Conservation (phyloP, 2,329 filamentous ascomycete species). For the Fusarium drepaniforme region DNA sequence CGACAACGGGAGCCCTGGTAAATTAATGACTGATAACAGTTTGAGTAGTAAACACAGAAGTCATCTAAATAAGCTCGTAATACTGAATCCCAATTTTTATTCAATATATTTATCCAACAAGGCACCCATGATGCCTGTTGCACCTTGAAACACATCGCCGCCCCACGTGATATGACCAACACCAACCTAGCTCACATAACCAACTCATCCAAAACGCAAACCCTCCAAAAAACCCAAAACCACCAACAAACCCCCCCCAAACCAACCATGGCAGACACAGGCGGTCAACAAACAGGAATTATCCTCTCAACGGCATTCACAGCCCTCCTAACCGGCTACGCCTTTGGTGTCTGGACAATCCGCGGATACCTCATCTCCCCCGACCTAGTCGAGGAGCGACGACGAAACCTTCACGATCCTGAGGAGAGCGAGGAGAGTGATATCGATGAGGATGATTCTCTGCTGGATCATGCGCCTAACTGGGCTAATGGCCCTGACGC, state of each 20-base stretch:
- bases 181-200: conserved; percentile 28
- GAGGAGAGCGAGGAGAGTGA: conserved; percentile 78
- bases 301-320: conserved; percentile 81
- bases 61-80: background rate
- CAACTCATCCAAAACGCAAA: conserved; percentile 20
- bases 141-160: background rate
- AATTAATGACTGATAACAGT: background rate
- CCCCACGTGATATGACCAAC: conserved; percentile 37
- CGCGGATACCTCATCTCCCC: conserved; percentile 71
- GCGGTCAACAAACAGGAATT: conserved; percentile 64
- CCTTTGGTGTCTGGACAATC: conserved; percentile 81
- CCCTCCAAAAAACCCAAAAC: background rate
- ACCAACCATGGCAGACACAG: conserved; percentile 52
- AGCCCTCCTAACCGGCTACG: conserved; percentile 81
- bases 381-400: conserved; percentile 67
- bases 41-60: background rate
- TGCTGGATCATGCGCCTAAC: conserved; percentile 76
- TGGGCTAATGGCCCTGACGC: conserved; percentile 73
- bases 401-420: conserved; percentile 68
- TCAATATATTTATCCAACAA: background rate
- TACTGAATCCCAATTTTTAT: background rate
- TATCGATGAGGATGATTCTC: conserved; percentile 68
- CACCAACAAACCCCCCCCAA: background rate
- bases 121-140: background rate
- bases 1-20: background rate